Evolutionary conservation across 106 monocot species (phyloP).

Genomic region (Dendrobium officinale): DNA sequence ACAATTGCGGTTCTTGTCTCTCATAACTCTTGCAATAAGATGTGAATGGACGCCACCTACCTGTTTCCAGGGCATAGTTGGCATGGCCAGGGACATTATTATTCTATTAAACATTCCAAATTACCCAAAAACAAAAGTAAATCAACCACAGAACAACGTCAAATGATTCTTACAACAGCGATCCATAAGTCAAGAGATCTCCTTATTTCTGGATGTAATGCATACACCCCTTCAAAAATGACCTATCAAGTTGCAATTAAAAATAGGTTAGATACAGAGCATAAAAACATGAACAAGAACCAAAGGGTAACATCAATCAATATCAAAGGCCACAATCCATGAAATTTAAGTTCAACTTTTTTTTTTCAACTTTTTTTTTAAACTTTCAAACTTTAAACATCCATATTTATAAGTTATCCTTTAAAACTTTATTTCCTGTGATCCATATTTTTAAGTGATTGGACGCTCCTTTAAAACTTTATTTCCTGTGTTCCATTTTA

Average conservation of each 20-base stretch:
- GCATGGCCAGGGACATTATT: neutral
- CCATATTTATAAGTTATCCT: no score
- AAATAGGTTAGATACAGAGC: neutral
- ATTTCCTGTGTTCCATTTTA: no score
- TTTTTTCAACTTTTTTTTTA: no score
- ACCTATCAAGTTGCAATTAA: slow-evolving; percentile 40
- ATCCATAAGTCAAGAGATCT: slow-evolving; percentile 91
- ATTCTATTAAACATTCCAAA: neutral
- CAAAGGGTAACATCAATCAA: no score
- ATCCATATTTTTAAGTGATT: no score
- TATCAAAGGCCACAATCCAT: no score
- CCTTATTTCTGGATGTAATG: slow-evolving; percentile 88
- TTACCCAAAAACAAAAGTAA: neutral
- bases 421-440: no score
- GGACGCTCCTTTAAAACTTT: no score
- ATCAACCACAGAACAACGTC: neutral
- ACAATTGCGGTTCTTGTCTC: slow-evolving; percentile 70
- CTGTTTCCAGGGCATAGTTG: slow-evolving; percentile 25
- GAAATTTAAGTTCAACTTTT: no score
- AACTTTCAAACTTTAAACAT: no score
- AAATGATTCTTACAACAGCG: slow-evolving; percentile 76
- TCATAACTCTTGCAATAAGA: slow-evolving; percentile 92
- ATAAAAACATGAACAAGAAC: neutral
- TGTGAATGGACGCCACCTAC: slow-evolving; percentile 99
- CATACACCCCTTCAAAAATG: slow-evolving; percentile 95